Base-by-base conservation (phyloP, 2,329 filamentous ascomycete species). In the Penicillium fuscoglaucum region DNA sequence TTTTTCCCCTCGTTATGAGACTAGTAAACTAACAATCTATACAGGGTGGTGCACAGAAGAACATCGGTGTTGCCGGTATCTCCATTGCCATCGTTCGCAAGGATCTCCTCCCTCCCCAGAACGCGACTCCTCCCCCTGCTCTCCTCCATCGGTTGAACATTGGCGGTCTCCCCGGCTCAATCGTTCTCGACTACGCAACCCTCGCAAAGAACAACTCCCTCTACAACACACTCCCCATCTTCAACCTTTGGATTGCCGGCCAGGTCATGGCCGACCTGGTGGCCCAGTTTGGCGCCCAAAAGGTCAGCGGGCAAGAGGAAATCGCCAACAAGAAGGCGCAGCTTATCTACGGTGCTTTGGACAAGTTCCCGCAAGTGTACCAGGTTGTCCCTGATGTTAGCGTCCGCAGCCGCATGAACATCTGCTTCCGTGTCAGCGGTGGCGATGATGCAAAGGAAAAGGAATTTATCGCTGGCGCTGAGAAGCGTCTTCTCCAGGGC, bases 181-280 rank as follows among this genome's bases (percentile, higher is more conserved):
- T 90, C 19, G 84, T 97, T 44, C 80, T 98, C 48, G 85, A 90
- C 63, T 98, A 93, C 71, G 88, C 91, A 61, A 91, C 85, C 0
- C 89, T 95, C 65, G 88, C 90, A 41, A 96, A 96, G 82, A 96
- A 96, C 79, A 95, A 96, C 79, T 95, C 90, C 67, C 83, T 98
- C 29, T 98, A 98, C 80, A 98, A 98, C 78, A 98, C 93, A 0
- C 80, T 98, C 12, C 93, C 91, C 69, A 96, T 98, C 70, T 96
- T 98, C 62, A 93, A 93, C 73, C 90, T 97, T 39, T 98, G 89
- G 69, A 85, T 97, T 54, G 90, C 91, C 17, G 92, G 92, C n/a
- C 87, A 90, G 72, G 93, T 98, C 52, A 87, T 98, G 71, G 86
- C 90, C 70, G 87, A 84, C 63, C 83, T 96, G 0, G 81, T 96